Base-by-base conservation (phyloP, 2,329 filamentous ascomycete species). In the Colletotrichum coccodes region DNA sequence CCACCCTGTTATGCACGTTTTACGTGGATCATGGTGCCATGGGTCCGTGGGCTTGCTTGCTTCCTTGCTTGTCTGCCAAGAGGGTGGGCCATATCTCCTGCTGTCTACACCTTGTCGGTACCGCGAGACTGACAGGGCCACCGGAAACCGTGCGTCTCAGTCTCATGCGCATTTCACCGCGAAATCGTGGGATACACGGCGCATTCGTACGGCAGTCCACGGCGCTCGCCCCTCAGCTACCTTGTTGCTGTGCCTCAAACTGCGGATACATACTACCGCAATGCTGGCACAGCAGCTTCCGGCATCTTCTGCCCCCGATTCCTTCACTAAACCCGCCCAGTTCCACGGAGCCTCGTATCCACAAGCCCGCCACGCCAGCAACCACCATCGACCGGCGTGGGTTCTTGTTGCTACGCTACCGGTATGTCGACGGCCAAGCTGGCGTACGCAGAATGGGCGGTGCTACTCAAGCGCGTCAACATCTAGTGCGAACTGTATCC, bases 1-100 rank as follows among this genome's bases (percentile, higher is more conserved):
- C 60, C 44, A 57, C 38, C 42, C 44, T 44, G 38, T 58, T 44
- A 67, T 67, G 60, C 64, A 50, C 42, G 30, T 46, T 58, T 56
- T 60, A 28, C 52, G 44, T 64, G 52, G 50, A 64, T 57, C 42
- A 64, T 64, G 44, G 23, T 42, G 36, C 47, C 36, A 26, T 26
- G 59, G 59, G 36, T 42, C 59, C 26, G 12, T 26, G 46, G n/a
- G n/a, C 18, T 9, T 36, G 56, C 54, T 59, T 46, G 28, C 56
- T 46, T 28, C 40, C 28, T 59, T 46, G 40, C 40, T 42, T 59
- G 38, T 28, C 30, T 36, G 57, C 57, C 57, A 60, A 60, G 57
- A 18, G 38, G 32, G 40, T 58, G 54, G 28, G 54, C 26, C 38
- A 40, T 16, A 38, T 26, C 34, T 38, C 23, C 8, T 42, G n/a